Evolutionary conservation across 495 filamentous ascomycete species (phyloP).

Genomic region (Corynascus novoguineensis): DNA sequence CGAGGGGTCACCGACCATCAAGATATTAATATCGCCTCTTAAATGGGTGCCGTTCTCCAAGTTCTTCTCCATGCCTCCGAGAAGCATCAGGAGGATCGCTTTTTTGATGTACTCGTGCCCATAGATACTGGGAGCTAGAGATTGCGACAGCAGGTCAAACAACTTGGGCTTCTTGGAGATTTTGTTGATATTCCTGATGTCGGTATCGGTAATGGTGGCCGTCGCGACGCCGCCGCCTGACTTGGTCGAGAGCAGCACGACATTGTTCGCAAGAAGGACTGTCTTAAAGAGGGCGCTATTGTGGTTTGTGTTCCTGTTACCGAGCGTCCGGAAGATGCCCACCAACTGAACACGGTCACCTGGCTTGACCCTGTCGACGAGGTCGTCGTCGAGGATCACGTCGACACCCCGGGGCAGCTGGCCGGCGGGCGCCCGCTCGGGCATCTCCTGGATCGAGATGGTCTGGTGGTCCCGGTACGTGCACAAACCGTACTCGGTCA

Average conservation of each 20-base stretch:
- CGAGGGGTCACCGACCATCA: slow-evolving; percentile 99
- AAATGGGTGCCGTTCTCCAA: slow-evolving; percentile 96
- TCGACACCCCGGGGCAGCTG: slow-evolving; percentile 97
- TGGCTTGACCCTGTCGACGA: slow-evolving; percentile 92
- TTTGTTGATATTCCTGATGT: slow-evolving; percentile 98
- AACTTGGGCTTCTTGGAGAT: slow-evolving; percentile 91
- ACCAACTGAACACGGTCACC: slow-evolving; percentile 95
- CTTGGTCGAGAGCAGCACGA: slow-evolving; percentile 92
- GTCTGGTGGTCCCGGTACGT: slow-evolving; percentile 97
- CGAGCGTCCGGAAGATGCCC: slow-evolving; percentile 86
- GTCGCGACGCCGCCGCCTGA: slow-evolving; percentile 91
- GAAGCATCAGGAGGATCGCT: slow-evolving; percentile 91
- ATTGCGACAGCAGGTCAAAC: slow-evolving; percentile 91
- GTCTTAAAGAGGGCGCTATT: slow-evolving; percentile 91
- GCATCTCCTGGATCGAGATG: slow-evolving; percentile 99
- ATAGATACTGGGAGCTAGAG: slow-evolving; percentile 94
- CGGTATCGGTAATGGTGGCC: slow-evolving; percentile 89
- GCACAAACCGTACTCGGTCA: slow-evolving; percentile 93
- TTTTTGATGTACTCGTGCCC: slow-evolving; percentile 98
- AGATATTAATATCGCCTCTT: slow-evolving; percentile 96
- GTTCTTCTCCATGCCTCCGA: slow-evolving; percentile 99
- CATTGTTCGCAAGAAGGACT: slow-evolving; percentile 86
- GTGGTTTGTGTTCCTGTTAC: slow-evolving; percentile 83
- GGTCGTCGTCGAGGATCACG: slow-evolving; percentile 92
- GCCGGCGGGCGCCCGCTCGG: slow-evolving; percentile 89